These are phyloP conservation scores for Phascolomyces articulosus DNA, from an alignment of 371 early-diverging fungal species.

Conservation along the genomic window DNA sequence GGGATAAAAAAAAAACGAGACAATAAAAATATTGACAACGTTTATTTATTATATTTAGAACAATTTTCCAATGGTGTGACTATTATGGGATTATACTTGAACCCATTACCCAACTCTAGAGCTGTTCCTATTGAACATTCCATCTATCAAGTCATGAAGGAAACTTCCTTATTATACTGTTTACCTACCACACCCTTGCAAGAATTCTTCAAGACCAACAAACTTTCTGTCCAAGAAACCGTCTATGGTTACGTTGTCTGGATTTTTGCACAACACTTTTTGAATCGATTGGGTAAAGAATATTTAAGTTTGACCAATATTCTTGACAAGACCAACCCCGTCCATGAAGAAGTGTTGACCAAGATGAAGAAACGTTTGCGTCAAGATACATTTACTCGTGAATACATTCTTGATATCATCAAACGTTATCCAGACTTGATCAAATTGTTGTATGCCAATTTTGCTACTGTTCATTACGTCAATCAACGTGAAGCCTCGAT, in stretches of 20 bases:
- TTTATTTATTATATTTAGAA: constrained; percentile 54
- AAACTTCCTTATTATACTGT: constrained; percentile 95
- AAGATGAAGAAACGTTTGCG: constrained; percentile 97
- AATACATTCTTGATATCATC: constrained; percentile 96
- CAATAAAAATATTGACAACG: no score
- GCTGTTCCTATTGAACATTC: constrained; percentile 89
- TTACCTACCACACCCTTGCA: constrained; percentile 95
- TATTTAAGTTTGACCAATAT: constrained; percentile 82
- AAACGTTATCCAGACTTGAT: constrained; percentile 93
- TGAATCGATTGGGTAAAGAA: constrained; percentile 96
- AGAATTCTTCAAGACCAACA: constrained; percentile 89
- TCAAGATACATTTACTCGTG: constrained; percentile 97
- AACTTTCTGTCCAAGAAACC: constrained; percentile 93
- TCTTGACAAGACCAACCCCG: constrained; percentile 77
- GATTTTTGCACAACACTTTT: constrained; percentile 97
- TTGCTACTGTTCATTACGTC: constrained; percentile 94
- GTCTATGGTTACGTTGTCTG: constrained; percentile 95
- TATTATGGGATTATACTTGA: constrained; percentile 91
- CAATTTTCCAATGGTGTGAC: constrained; percentile 99
- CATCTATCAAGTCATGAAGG: constrained; percentile 95
- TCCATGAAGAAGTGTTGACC: constrained; percentile 90
- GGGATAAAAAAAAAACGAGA: neutral
- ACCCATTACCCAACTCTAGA: constrained; percentile 78
- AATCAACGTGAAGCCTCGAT: constrained; percentile 62
- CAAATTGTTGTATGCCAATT: constrained; percentile 92